phyloP scores from a whole-genome alignment of 257 asterid genomes.

The Salvia miltiorrhiza region DNA sequence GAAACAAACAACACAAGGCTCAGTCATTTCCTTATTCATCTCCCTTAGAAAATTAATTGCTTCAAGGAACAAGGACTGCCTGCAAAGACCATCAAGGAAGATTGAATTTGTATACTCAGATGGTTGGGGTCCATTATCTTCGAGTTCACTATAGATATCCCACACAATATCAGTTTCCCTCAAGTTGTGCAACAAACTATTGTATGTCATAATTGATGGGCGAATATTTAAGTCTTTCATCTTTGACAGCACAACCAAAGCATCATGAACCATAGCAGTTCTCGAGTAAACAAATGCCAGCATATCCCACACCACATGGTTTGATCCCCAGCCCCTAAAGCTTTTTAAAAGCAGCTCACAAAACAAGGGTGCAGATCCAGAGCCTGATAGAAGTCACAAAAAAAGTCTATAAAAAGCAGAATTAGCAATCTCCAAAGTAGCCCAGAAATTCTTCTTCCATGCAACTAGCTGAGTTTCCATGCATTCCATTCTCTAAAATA shows the following conservation, averaged over 20 bases:
- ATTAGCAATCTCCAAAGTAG: constrained; percentile 24
- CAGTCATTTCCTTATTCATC: constrained; percentile 34
- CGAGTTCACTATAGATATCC: constrained; percentile 50
- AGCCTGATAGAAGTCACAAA: constrained; percentile 60
- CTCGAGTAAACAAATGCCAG: constrained; percentile 61
- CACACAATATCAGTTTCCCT: constrained; percentile 50
- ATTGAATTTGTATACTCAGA: constrained; percentile 55
- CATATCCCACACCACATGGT: constrained; percentile 63
- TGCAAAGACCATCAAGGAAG: constrained; percentile 63
- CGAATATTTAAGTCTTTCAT: constrained; percentile 59
- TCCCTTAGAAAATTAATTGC: constrained; percentile 52
- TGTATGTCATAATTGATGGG: constrained; percentile 58
- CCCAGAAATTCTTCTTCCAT: not conserved
- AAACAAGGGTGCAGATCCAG: constrained; percentile 65
- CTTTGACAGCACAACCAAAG: constrained; percentile 53
- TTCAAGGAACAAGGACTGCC: constrained; percentile 57
- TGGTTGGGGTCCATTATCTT: constrained; percentile 42
- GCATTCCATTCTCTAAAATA: not conserved
- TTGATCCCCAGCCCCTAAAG: constrained; percentile 48
- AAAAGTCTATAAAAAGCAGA: constrained; percentile 44
- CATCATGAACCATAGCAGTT: constrained; percentile 59
- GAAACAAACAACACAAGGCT: constrained; percentile 48
- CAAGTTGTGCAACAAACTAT: constrained; percentile 59
- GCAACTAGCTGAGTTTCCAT: not conserved
- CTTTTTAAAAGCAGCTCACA: constrained; percentile 55